phyloP scores from a whole-genome alignment of 176 grass and related monocot genomes.

The Saccharum spontaneum region DNA sequence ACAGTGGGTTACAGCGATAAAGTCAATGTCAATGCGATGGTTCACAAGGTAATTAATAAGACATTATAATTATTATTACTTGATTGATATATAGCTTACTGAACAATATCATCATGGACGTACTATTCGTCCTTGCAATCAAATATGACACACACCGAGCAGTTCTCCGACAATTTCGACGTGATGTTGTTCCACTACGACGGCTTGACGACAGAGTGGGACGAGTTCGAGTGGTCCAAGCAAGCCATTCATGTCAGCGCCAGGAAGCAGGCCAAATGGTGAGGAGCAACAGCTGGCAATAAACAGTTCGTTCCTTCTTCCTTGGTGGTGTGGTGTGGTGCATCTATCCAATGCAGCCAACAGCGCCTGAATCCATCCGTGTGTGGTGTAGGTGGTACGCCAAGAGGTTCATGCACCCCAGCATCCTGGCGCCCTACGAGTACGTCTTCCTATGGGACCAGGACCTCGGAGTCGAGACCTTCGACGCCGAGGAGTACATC shows the following conservation, averaged over 20 bases:
- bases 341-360: no score
- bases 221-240: slow-evolving; percentile 48
- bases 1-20: slow-evolving; percentile 29
- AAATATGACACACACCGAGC: no score
- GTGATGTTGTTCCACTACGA: slow-evolving; percentile 51
- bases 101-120: no score
- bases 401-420: slow-evolving; percentile 56
- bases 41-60: slow-evolving; percentile 15
- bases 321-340: no score
- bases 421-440: slow-evolving; percentile 31
- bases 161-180: slow-evolving; percentile 19
- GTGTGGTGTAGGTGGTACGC: slow-evolving; percentile 43
- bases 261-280: slow-evolving; percentile 46
- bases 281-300: neutral
- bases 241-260: slow-evolving; percentile 39
- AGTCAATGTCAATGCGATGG: slow-evolving; percentile 23
- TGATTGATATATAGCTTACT: neutral
- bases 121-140: no score
- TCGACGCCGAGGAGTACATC: slow-evolving; percentile 23
- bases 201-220: slow-evolving; percentile 33
- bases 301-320: no score
- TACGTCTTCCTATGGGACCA: slow-evolving; percentile 62
- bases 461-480: slow-evolving; percentile 22
- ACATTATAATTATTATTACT: neutral
- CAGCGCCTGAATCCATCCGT: neutral